Conservation (phyloP, 2,329 filamentous ascomycete species). For the Sphaerulina populicola region DNA sequence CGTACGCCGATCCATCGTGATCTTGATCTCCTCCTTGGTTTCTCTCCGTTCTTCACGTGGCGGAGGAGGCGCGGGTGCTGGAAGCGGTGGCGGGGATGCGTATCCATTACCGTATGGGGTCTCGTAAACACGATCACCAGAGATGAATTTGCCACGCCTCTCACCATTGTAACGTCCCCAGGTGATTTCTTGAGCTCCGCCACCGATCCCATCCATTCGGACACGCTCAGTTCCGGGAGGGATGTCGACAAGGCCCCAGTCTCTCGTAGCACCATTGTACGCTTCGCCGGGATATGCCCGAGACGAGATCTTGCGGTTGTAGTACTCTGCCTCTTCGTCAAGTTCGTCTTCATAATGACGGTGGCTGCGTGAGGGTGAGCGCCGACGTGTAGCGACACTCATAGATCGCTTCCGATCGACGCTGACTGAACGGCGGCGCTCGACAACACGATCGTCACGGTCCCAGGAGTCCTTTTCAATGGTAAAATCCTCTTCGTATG, state of each 20-base stretch:
- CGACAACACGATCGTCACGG: conserved; percentile 15
- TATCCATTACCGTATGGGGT: conserved; percentile 36
- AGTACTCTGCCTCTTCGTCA: conserved; percentile 51
- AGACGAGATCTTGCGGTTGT: conserved; percentile 60
- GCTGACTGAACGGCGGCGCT: conserved; percentile 31
- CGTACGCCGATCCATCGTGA: conserved; percentile 19
- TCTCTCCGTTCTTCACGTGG: conserved; percentile 30
- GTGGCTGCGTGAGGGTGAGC: conserved; percentile 34
- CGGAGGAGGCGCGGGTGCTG: conserved; percentile 17
- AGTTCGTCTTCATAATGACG: conserved; percentile 47
- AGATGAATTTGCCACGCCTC: conserved; percentile 63
- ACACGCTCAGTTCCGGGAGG: conserved; percentile 75
- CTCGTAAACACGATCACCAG: conserved; percentile 51
- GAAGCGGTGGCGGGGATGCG: conserved; percentile 20
- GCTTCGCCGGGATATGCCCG: conserved; percentile 65
- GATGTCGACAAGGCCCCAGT: conserved; percentile 76
- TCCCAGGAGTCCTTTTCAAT: conserved; percentile 50
- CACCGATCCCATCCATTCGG: conserved; percentile 71
- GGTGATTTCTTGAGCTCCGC: conserved; percentile 64
- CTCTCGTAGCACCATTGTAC: conserved; percentile 62
- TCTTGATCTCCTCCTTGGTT: conserved; percentile 43
- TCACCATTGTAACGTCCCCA: conserved; percentile 76
- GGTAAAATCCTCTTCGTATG: conserved; percentile 58
- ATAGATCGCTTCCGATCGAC: conserved; percentile 19
- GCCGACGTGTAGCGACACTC: conserved; percentile 30